phyloP scores from a whole-genome alignment of 768 basidiomycete genomes.

The Trametes meyenii region DNA sequence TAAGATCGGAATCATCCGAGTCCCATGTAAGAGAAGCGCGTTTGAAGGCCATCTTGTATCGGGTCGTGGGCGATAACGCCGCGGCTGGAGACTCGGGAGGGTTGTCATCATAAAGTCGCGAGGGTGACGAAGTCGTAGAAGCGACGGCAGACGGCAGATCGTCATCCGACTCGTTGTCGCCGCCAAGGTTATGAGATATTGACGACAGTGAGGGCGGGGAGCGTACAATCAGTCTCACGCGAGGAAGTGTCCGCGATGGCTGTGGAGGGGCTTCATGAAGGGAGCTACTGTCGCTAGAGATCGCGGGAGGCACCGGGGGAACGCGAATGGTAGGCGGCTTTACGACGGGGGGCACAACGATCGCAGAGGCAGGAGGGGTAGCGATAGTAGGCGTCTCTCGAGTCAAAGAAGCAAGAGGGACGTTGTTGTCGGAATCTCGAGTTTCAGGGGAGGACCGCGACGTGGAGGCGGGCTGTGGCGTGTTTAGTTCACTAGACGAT shows the following conservation, averaged over 20 bases:
- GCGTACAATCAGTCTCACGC: neutral
- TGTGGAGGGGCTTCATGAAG: no score
- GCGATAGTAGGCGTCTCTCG: no score
- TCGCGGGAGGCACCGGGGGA: no score
- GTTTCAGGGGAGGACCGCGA: neutral
- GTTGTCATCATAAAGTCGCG: neutral
- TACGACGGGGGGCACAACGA: no score
- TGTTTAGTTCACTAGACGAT: neutral
- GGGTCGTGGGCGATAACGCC: neutral
- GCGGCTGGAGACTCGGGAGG: neutral
- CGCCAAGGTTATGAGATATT: neutral
- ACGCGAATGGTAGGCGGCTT: no score
- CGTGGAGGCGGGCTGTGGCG: neutral
- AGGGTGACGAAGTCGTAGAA: neutral
- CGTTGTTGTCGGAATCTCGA: neutral
- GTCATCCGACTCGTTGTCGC: neutral
- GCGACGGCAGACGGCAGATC: neutral
- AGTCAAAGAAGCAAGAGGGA: no score
- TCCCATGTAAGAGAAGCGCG: conserved; percentile 17
- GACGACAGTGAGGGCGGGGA: neutral
- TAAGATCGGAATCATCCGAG: conserved; percentile 31
- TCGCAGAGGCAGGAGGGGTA: no score
- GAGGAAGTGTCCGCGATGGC: no score
- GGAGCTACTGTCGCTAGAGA: no score
- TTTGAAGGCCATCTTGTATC: neutral